A percentile compares a stretch with the other conserved stretches of the same genome.
These are phyloP conservation scores for Suhomyces coccinellae DNA, from an alignment of 1,139 yeast genomes.

Conservation along the genomic window DNA sequence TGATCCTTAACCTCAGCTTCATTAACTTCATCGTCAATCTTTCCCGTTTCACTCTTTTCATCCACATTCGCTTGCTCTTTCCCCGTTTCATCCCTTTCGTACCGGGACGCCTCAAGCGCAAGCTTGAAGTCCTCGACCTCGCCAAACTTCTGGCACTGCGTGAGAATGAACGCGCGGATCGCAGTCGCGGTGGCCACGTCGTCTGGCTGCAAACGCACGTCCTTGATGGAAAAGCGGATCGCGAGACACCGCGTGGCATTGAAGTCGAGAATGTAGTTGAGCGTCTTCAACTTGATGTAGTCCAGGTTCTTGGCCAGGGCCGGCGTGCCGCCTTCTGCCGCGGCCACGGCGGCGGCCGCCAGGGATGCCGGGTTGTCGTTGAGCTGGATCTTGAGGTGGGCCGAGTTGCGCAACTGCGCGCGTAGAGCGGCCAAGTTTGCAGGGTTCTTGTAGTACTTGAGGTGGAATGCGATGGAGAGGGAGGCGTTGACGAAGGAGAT, in stretches of 20 bases:
- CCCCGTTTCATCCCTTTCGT: too few relatives aligned
- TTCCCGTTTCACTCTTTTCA: too few relatives aligned
- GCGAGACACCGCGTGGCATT: slow-evolving; percentile 40
- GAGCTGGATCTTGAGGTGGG: slow-evolving; percentile 32
- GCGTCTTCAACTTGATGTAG: slow-evolving; percentile 42
- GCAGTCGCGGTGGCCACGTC: slow-evolving; percentile 6
- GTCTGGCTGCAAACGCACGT: slow-evolving; percentile 1
- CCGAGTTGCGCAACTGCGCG: slow-evolving; percentile 29
- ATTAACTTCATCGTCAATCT: not conserved
- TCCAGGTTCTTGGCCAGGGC: slow-evolving; percentile 27
- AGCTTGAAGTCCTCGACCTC: slow-evolving; percentile 34
- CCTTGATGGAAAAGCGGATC: slow-evolving; percentile 19
- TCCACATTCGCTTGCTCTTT: too few relatives aligned
- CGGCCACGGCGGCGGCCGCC: slow-evolving; percentile 2
- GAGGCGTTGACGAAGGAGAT: slow-evolving; percentile 44
- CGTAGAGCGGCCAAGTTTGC: slow-evolving; percentile 30
- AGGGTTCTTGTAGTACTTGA: slow-evolving; percentile 33
- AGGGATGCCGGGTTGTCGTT: slow-evolving; percentile 24
- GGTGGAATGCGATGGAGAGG: slow-evolving; percentile 35
- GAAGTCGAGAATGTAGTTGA: slow-evolving; percentile 43
- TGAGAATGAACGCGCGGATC: slow-evolving; percentile 20
- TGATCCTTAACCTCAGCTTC: slow-evolving; percentile 1
- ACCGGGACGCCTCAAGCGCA: slow-evolving; percentile 1
- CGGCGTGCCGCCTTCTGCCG: not conserved
- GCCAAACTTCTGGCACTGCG: slow-evolving; percentile 35